phyloP scores from a whole-genome alignment of 192 early-diverging fungal species.

The Pecoramyces ruminantium region DNA sequence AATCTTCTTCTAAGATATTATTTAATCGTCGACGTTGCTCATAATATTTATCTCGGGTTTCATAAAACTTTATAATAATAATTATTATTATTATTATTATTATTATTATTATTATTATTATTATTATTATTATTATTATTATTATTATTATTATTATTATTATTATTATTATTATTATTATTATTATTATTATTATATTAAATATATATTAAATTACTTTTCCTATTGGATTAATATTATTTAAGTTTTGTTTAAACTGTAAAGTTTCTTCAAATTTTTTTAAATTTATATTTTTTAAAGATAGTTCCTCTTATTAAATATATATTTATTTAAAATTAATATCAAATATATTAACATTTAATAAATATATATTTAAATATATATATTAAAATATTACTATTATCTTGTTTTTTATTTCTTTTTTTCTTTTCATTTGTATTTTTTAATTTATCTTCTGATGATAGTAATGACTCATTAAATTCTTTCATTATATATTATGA shows the following conservation, averaged over 20 bases:
- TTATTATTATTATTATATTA: no score
- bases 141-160: no score
- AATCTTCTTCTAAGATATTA: neutral
- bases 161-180: no score
- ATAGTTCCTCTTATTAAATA: neutral
- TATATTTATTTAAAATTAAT: no score
- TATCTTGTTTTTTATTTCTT: neutral
- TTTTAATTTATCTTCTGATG: neutral
- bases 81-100: no score
- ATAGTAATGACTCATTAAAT: neutral
- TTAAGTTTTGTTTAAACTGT: neutral
- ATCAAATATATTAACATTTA: no score
- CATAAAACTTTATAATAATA: no score
- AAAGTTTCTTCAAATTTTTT: neutral
- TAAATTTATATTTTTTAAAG: neutral
- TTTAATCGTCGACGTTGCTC: neutral
- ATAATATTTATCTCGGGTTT: neutral
- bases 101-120: no score
- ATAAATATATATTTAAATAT: no score
- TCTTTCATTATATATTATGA: neutral
- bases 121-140: no score
- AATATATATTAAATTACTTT: neutral
- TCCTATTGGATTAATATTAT: neutral
- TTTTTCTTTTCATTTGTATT: neutral
- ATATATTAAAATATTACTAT: neutral